These are phyloP conservation scores for Eucalyptus sp. DNA, from an alignment of 345 rosid genomes.

Conservation along the genomic window DNA sequence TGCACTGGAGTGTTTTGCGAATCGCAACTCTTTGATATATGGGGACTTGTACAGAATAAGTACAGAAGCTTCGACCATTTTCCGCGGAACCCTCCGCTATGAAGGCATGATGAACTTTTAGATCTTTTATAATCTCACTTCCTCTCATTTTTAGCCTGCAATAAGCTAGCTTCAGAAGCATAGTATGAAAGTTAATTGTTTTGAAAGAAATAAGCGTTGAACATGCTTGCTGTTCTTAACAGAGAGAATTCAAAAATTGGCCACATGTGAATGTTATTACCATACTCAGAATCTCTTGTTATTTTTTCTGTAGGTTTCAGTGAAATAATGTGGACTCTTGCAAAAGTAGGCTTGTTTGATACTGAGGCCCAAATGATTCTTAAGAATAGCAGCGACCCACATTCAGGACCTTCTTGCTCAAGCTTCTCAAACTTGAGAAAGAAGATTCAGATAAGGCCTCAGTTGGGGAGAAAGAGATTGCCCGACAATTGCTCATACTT, in stretches of 20 bases:
- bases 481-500: conserved; percentile 38
- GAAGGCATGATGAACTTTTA: conserved; percentile 42
- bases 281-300: background rate
- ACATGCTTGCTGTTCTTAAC: background rate
- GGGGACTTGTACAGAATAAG: conserved; percentile 68
- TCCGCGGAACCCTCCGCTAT: conserved; percentile 91
- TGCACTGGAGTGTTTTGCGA: conserved; percentile 87
- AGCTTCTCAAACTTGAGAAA: conserved; percentile 22
- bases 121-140: background rate
- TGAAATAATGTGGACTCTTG: conserved; percentile 57
- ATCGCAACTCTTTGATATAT: conserved; percentile 73
- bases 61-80: conserved; percentile 70
- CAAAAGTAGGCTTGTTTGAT: conserved; percentile 61
- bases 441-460: conserved; percentile 7
- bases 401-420: conserved; percentile 40
- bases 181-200: background rate
- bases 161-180: background rate
- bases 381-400: conserved; percentile 20
- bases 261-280: background rate
- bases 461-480: conserved; percentile 44
- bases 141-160: background rate
- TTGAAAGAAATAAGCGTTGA: background rate
- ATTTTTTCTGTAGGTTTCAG: conserved; percentile 51
- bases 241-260: background rate
- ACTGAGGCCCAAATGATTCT: conserved; percentile 38